Base-by-base conservation (phyloP, 2,329 filamentous ascomycete genomes). In the Hymenoscyphus fraxineus region DNA sequence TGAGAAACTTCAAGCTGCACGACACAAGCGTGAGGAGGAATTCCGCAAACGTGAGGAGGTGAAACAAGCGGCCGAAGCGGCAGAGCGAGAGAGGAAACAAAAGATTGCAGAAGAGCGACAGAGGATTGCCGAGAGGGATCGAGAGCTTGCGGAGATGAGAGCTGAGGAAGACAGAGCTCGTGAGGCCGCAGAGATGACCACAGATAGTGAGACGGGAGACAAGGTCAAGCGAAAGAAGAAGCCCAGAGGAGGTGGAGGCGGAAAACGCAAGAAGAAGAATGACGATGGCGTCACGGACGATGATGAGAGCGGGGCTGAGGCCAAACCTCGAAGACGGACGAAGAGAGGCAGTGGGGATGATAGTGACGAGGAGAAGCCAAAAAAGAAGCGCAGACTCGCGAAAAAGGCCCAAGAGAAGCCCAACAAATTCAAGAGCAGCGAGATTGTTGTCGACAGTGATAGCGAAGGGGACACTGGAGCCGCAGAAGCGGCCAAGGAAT, bases 21-120 rank as follows among this genome's bases (percentile, higher is more conserved):
- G 91, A 41, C 87, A 90, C 72, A 85, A 88, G 66, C 89, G 94
- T 61, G 91, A 98, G 72, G 89, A 88, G 3, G 93, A 97, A 76
- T 81, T 93, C 22, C 85, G 83, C 66, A 87, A 85, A 66, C 88
- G 92, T 6, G 93, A 97, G 75, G 93, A 93, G 68, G 88, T 88
- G 74, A 87, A 88, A 55, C 82, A 86, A 69, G 86, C 85, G 71
- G 84, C 84, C 0, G 82, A 90, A 65, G 88, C 90, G 63, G 83
- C 83, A 62, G 90, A 93, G 69, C 83, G 84, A 39, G 91, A 94
- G 75, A 84, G 88, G 63, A 89, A 92, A 71, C 87, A 89, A 66
- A 91, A 92, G 78, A 89, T 98, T 68, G 85, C 88, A n/a, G 91
- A 92, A 74, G 93, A 98, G 76, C 88, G 94, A 65, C 87, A 91